Base-by-base conservation (phyloP, 2,329 filamentous ascomycete species). In the Penicillium expansum region DNA sequence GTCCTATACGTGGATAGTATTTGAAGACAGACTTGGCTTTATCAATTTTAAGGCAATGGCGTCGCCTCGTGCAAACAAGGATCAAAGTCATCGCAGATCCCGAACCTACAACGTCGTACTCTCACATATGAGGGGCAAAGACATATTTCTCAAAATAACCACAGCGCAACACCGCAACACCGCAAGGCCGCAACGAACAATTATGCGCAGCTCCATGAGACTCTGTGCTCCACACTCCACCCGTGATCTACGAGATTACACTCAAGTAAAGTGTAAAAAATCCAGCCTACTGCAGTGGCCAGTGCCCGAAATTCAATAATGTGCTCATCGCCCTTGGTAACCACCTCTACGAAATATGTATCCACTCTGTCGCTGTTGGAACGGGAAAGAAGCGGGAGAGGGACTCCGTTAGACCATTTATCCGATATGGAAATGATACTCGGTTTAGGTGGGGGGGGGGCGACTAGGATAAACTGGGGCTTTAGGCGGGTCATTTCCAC, bases 381-480 rank as follows among this genome's bases (percentile, higher is more conserved):
- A 33, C 30, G 33, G 48, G 33, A 38, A 44, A 45, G 30, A 47
- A 52, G 35, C 41, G 54, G 54, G 41, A 39, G 41, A 52, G 16
- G 27, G 49, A 56, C 41, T 39, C 18, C 33, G 38, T 51, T 55
- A 20, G 38, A 55, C n/a, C 5, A 43, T 30, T n/a, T 10, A 11
- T 52, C 54, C 48, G 48, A 56, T 56, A 24, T 52, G 54, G 54
- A 20, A 56, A 52, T 29, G 54, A 56, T 56, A 22, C 33, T 32
- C 39, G 30, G 14, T 18, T 20, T 16, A 30, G 24, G 53, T 55
- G 53, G 53, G 53, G 48, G 29, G 53, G 53, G 53, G 48, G 29
- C 13, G 37, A 33, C 5, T 38, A 38, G 8, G 24, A 22, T 29
- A 22, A 32, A 55, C 37, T 51, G 47, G 47, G n/a, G 30, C 38